A percentile compares a stretch with the other conserved stretches of the same genome.
phyloP scores from a whole-genome alignment of 805 yeast genomes.

The Trichomonascus vanleenenianus region DNA sequence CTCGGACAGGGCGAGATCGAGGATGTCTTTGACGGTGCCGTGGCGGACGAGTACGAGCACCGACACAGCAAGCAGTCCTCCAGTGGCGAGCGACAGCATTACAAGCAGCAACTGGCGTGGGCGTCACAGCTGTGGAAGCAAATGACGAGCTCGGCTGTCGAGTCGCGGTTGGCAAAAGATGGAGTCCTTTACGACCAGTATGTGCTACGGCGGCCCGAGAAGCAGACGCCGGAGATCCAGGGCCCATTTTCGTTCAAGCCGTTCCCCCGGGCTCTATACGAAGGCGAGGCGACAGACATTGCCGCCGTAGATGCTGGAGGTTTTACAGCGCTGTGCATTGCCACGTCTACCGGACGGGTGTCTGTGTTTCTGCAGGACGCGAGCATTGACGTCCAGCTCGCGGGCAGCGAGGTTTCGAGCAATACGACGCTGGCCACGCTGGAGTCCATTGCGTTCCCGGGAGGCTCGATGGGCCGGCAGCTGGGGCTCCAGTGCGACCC shows the following conservation, averaged over 20 bases:
- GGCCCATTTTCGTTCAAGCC: constrained; percentile 53
- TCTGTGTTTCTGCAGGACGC: constrained; percentile 19
- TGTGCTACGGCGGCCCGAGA: constrained; percentile 18
- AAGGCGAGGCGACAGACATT: constrained; percentile 35
- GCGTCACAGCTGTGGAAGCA: constrained; percentile 18
- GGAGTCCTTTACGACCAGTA: constrained; percentile 21
- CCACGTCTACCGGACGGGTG: constrained; percentile 18
- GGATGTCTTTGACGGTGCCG: constrained; percentile 30
- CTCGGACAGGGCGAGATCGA: constrained; percentile 30
- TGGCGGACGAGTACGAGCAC: constrained; percentile 19
- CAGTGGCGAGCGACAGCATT: constrained; percentile 5
- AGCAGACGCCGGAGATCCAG: constrained; percentile 24
- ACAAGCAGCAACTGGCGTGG: constrained; percentile 16
- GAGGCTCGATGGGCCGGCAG: neutral
- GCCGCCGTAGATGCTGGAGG: constrained; percentile 18
- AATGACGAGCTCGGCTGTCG: constrained; percentile 12
- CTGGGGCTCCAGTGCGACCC: constrained; percentile 1
- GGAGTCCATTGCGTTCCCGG: constrained; percentile 2
- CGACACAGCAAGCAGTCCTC: constrained; percentile 1
- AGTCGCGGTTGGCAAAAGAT: constrained; percentile 18
- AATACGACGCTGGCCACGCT: constrained; percentile 6
- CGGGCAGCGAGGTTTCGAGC: constrained; percentile 2
- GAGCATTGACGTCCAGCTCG: constrained; percentile 5
- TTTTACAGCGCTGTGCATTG: constrained; percentile 15
- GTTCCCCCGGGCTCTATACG: constrained; percentile 47